Evolutionary conservation across 2,329 filamentous ascomycete genomes (phyloP).

Genomic region (Colletotrichum eremochloae): DNA sequence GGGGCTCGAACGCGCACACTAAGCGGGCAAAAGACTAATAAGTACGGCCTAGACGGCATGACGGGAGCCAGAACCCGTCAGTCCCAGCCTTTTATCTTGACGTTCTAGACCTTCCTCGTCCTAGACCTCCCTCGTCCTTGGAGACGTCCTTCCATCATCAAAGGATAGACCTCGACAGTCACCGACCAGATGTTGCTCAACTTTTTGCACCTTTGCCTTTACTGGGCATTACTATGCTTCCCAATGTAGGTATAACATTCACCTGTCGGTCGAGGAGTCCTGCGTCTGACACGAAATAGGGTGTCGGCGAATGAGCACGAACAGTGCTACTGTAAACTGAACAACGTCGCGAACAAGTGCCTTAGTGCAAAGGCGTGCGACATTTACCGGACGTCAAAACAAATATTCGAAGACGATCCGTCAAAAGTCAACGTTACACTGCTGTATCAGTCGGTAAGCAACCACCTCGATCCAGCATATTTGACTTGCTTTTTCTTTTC

Average conservation of each 20-base stretch:
- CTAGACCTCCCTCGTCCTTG: too few relatives aligned
- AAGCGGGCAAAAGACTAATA: too few relatives aligned
- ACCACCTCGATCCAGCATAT: not conserved
- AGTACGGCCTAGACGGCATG: too few relatives aligned
- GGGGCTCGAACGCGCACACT: not conserved
- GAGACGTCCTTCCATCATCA: too few relatives aligned
- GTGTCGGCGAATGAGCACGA: conserved; percentile 16
- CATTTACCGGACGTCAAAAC: not conserved
- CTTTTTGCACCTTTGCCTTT: not conserved
- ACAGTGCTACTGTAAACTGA: conserved; percentile 13
- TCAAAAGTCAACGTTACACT: not conserved
- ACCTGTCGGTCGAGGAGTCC: not conserved
- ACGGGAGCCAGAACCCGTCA: too few relatives aligned
- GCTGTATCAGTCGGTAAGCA: conserved; percentile 18
- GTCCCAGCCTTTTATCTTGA: too few relatives aligned
- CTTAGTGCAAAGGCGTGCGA: conserved; percentile 25
- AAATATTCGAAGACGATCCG: conserved; percentile 16
- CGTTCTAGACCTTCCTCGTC: too few relatives aligned
- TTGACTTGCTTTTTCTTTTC: too few relatives aligned
- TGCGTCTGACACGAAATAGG: conserved; percentile 1
- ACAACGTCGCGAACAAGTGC: not conserved
- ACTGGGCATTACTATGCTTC: conserved; percentile 1
- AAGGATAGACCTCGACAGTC: too few relatives aligned
- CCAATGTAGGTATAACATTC: conserved; percentile 8
- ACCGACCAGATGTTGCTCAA: not conserved